These are phyloP conservation scores for Pichia sp. DNA, from an alignment of 1,139 yeast species.

Conservation along the genomic window DNA sequence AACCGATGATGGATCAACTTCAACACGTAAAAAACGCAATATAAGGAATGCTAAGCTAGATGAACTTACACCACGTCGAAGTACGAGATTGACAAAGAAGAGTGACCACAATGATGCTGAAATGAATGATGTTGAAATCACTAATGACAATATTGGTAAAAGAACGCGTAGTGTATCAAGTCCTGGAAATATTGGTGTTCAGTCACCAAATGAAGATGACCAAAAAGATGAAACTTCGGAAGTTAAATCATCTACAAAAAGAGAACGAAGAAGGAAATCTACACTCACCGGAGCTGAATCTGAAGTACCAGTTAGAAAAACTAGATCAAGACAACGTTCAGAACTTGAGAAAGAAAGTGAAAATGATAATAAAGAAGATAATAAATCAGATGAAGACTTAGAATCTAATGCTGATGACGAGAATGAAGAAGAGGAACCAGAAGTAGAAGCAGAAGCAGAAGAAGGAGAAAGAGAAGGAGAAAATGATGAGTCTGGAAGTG, in stretches of 20 bases:
- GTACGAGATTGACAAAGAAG: constrained; percentile 12
- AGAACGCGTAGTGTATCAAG: constrained; percentile 16
- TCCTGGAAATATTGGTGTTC: background rate
- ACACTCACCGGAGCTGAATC: constrained; percentile 2
- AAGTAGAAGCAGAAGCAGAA: constrained; percentile 9
- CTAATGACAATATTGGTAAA: constrained; percentile 8
- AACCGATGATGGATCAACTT: constrained; percentile 4
- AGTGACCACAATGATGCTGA: constrained; percentile 11
- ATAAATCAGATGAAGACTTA: constrained; percentile 2
- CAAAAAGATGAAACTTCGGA: background rate
- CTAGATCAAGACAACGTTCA: constrained; percentile 5
- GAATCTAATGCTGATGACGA: background rate
- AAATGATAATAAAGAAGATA: background rate
- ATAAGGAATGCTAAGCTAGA: constrained; percentile 4
- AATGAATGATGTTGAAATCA: background rate
- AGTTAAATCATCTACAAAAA: background rate
- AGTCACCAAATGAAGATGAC: constrained; percentile 12
- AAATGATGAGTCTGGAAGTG: background rate
- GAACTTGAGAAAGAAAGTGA: background rate
- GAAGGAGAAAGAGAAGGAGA: constrained; percentile 3
- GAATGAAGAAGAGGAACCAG: constrained; percentile 2
- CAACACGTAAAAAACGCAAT: constrained; percentile 4
- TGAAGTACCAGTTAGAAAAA: constrained; percentile 4
- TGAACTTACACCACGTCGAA: constrained; percentile 13
- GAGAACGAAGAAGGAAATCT: constrained; percentile 7